Percentiles rank a stretch among this genome's conserved stretches.
Conservation (phyloP, 192 early-diverging fungal genomes). For the Dissophora ornata region DNA sequence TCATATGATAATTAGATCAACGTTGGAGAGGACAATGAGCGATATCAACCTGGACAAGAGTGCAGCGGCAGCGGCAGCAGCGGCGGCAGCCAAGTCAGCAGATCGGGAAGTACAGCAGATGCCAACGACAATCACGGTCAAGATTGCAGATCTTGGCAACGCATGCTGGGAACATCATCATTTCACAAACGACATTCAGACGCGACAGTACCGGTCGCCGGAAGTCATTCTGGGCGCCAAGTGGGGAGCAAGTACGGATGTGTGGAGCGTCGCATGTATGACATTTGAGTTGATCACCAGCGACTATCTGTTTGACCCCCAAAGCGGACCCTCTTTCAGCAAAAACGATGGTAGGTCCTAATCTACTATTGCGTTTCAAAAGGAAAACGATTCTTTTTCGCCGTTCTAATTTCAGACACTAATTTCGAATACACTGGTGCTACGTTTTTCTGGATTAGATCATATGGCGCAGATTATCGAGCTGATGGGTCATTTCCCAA, state of each 20-base stretch:
- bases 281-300: constrained; percentile 93
- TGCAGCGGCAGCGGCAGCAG: constrained; percentile 7
- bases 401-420: no score
- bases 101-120: background rate
- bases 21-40: constrained; percentile 72
- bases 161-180: constrained; percentile 97
- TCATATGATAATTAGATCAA: constrained; percentile 30
- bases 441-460: no score
- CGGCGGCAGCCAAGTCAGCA: background rate
- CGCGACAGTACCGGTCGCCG: constrained; percentile 95
- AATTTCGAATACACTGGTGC: no score
- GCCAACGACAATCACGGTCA: constrained; percentile 71
- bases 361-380: background rate
- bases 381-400: no score
- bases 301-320: constrained; percentile 96
- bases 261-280: constrained; percentile 96
- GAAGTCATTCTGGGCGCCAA: constrained; percentile 92
- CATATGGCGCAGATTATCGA: constrained; percentile 98
- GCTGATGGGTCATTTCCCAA: constrained; percentile 87
- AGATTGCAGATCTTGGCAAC: constrained; percentile 97
- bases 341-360: constrained; percentile 84
- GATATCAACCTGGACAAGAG: constrained; percentile 71
- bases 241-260: constrained; percentile 89
- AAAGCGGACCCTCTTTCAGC: constrained; percentile 80
- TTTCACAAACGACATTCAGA: constrained; percentile 97